A percentile compares a stretch with the other conserved stretches of the same genome.
phyloP scores from a whole-genome alignment of 2,329 filamentous ascomycete species.

The Aspergillus fumigatus region DNA sequence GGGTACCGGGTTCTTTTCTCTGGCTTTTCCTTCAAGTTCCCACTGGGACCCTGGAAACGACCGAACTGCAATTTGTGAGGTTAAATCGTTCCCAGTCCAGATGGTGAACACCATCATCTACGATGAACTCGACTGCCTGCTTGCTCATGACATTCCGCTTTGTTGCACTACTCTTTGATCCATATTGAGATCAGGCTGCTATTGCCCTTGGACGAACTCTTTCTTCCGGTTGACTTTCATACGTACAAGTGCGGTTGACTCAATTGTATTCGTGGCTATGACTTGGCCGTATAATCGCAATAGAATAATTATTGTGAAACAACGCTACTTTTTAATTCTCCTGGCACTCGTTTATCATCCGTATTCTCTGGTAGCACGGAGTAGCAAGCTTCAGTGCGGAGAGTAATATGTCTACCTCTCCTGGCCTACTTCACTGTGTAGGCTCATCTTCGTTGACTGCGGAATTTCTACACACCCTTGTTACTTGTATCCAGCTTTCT shows the following conservation, averaged over 20 bases:
- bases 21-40: slow-evolving; percentile 3
- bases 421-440: too few relatives aligned
- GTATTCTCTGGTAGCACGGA: not conserved
- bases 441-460: not conserved
- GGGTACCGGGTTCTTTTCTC: slow-evolving; percentile 16
- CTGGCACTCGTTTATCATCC: not conserved
- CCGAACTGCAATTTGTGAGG: not conserved
- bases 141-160: not conserved
- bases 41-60: not conserved
- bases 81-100: not conserved
- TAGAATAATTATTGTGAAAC: not conserved
- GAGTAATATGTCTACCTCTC: not conserved
- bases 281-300: not conserved
- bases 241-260: not conserved
- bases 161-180: not conserved
- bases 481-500: not conserved
- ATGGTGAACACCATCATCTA: not conserved
- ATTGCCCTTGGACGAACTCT: not conserved
- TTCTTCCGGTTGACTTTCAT: not conserved
- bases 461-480: not conserved
- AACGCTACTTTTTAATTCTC: not conserved
- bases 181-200: not conserved
- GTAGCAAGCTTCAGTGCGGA: not conserved
- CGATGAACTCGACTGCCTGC: not conserved
- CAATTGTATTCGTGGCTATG: not conserved